Evolutionary conservation across 1,284 basidiomycete species (phyloP), one percentile per base, ranked within the genome.

Genomic region (Naganishia liquefaciens): DNA sequence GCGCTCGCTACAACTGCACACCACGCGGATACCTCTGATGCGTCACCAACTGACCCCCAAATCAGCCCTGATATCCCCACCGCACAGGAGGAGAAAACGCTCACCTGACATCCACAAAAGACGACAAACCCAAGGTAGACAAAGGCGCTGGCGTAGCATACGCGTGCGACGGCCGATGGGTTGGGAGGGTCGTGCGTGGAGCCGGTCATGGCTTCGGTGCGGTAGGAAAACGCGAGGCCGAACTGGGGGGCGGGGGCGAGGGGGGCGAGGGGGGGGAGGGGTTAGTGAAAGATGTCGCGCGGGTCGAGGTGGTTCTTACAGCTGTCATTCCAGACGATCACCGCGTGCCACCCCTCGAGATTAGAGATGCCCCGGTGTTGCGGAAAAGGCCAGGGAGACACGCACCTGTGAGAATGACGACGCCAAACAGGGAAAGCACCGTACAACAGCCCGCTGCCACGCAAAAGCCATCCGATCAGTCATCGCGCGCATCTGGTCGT

Each of bases 391-490:
- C 17, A 46, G 40, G 7, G 19, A 37, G 3, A 15, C n/a, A 74
- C 78, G 33, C 62, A 79, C 77, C 79, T 49, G 79, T 68, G 37
- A 84, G 78, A 68, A 83, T 82, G 68, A 83, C 70, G 27, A 82
- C 79, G n/a, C 82, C 83, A 53, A 84, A 82, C 50, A 81, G 66
- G 11, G 80, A 81, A 54, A 84, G 75, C 55, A 84, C 75, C 43
- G 82, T 81, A 70, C 82, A 84, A 77, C 81, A 83, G 54, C 77
- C 77, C 28, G 83, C 83, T 84, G 69, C 25, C n/a, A n/a, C n/a
- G n/a, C n/a, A n/a, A n/a, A n/a, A n/a, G 21, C 13, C 40, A 21
- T 13, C 0, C 37, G 10, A n/a, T 58, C 19, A 60, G 27, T n/a
- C n/a, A n/a, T n/a, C n/a, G n/a, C n/a, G n/a, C n/a, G n/a, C n/a